These are phyloP conservation scores for Ceratopteris richardii DNA, from an alignment of 75 land plant species.

Conservation along the genomic window DNA sequence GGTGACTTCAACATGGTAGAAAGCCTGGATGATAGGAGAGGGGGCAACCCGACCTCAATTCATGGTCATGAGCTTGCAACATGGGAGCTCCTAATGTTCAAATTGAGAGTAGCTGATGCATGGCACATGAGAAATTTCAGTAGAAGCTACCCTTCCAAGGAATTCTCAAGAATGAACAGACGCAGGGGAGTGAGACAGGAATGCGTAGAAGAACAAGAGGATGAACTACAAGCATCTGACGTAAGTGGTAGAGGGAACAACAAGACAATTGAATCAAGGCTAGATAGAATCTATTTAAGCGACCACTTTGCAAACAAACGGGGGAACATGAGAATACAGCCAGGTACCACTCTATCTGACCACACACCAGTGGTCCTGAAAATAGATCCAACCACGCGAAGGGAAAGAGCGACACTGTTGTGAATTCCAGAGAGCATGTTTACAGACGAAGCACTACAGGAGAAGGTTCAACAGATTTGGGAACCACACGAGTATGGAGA, in stretches of 20 bases:
- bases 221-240: background rate
- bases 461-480: background rate
- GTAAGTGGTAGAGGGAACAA: background rate
- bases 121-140: background rate
- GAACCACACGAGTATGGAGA: background rate
- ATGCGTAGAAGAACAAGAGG: background rate
- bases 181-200: background rate
- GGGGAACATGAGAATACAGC: background rate
- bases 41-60: background rate
- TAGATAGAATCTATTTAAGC: background rate
- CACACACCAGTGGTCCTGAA: background rate
- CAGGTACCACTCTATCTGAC: background rate
- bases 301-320: background rate
- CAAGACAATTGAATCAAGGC: background rate
- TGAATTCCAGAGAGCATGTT: background rate
- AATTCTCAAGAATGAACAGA: slow-evolving; percentile 1
- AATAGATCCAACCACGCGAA: background rate
- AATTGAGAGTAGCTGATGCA: background rate
- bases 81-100: background rate
- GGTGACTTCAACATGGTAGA: slow-evolving; percentile 1
- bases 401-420: background rate
- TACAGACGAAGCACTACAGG: background rate
- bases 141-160: background rate
- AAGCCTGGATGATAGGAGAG: background rate
- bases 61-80: slow-evolving; percentile 1